Evolutionary conservation across 139 green algal species (phyloP), one percentile per base, ranked within the genome.

Genomic region (Chlamydomonas schloesseri): DNA sequence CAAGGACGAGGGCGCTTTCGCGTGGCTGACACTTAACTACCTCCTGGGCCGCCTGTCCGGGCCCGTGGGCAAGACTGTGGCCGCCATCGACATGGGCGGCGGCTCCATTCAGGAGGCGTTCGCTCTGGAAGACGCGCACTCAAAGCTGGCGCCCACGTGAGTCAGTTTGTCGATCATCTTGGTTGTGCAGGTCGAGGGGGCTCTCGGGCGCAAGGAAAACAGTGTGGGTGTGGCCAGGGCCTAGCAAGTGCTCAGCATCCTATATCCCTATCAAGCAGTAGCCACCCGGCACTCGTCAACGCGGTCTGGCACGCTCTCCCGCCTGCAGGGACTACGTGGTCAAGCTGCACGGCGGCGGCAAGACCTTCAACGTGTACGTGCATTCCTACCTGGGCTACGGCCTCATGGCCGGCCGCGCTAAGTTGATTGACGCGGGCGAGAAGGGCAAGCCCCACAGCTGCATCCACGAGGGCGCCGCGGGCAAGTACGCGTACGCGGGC

Each of bases 11-110:
- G 98, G 98, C 34, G 98, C 95, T 0, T 99, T 98, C 89, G 96
- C 95, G 3, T 99, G 98, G 98, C 93, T 99, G 34, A 99, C 98
- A 6, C 92, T 99, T 26, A 99, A 99, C 90, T 99, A 99, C 93
- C 89, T 99, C 72, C 92, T 99, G 65, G 97, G 96, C 42, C 92
- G 94, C 60, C 87, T 99, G 18, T 87, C 89, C 29, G 82, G 89
- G 47, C 81, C 78, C 11, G 82, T 93, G 33, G 85, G 73, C 29
- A 53, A 96, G 18, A 99, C 98, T 0, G 96, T 98, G 36, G 94
- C 95, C 6, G 95, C 97, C 50, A 97, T 99, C 50, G 96, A 99
- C 89, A 87, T 99, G 71, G 97, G 97, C 0, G 97, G 97, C 6
- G 97, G 97, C n/a, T 97, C 93, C 0, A 95, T 99, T 70, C 97